A percentile compares a stretch with the other conserved stretches of the same genome.
Evolutionary conservation across 1,284 basidiomycete species (phyloP).

Genomic region (Hemileia vastatrix): DNA sequence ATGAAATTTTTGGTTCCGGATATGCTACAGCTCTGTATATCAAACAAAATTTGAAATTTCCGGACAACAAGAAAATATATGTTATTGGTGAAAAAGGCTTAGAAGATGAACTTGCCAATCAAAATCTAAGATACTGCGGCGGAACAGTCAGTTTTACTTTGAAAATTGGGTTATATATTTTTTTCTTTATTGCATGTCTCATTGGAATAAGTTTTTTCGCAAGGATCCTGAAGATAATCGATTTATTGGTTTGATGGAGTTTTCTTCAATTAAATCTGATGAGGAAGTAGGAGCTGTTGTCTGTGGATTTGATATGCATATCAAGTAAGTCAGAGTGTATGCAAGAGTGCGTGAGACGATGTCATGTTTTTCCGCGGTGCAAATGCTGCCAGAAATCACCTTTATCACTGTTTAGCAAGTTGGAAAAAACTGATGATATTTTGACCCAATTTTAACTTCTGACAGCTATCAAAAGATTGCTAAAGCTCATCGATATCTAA

Average conservation of each 20-base stretch:
- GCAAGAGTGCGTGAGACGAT: too few species aligned
- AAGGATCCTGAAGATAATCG: slow-evolving; percentile 78
- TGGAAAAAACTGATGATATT: neutral
- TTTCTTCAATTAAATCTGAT: slow-evolving; percentile 60
- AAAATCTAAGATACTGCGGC: slow-evolving; percentile 69
- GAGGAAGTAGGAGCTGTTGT: slow-evolving; percentile 76
- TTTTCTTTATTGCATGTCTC: neutral
- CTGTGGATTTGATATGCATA: slow-evolving; percentile 61
- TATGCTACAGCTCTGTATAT: slow-evolving; percentile 89
- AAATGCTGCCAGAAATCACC: neutral
- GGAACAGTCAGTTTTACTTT: slow-evolving; percentile 59
- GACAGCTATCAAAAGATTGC: slow-evolving; percentile 84
- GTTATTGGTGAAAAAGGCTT: slow-evolving; percentile 86
- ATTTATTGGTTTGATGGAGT: slow-evolving; percentile 61
- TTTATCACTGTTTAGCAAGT: neutral
- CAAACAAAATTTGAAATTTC: slow-evolving; percentile 75
- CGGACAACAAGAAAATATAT: slow-evolving; percentile 86
- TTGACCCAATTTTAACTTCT: slow-evolving; percentile 9
- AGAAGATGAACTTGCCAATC: slow-evolving; percentile 79
- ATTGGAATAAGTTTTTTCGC: slow-evolving; percentile 1
- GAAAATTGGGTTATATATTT: neutral
- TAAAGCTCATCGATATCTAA: slow-evolving; percentile 85
- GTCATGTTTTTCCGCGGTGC: too few species aligned
- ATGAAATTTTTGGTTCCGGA: slow-evolving; percentile 91
- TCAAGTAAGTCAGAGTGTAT: too few species aligned